Evolutionary conservation across 805 yeast genomes (phyloP).

Genomic region (Candida cerambycidarum): DNA sequence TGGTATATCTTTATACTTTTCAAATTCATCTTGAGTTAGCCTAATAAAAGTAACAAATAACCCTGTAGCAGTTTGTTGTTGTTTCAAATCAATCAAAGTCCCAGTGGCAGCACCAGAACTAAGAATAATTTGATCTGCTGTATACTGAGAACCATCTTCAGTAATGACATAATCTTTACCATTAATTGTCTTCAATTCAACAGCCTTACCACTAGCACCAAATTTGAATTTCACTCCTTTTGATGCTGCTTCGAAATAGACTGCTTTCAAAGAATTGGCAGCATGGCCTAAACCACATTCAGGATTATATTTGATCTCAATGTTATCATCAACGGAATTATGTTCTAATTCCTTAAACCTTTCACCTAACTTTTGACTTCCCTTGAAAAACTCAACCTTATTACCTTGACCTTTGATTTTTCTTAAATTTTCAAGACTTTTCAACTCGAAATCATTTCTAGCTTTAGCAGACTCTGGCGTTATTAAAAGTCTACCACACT

Average conservation of each 20-base stretch:
- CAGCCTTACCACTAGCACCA: constrained; percentile 15
- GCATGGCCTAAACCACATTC: constrained; percentile 46
- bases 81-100: constrained; percentile 24
- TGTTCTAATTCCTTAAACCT: constrained; percentile 19
- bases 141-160: constrained; percentile 24
- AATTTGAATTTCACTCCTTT: constrained; percentile 17
- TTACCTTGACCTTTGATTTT: constrained; percentile 20
- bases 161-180: constrained; percentile 19
- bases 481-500: constrained; percentile 45
- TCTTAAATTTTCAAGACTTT: constrained; percentile 34
- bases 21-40: constrained; percentile 33
- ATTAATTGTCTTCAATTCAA: constrained; percentile 7
- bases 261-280: constrained; percentile 33
- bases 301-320: constrained; percentile 30
- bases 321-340: constrained; percentile 13
- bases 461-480: constrained; percentile 28
- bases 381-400: constrained; percentile 23
- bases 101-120: constrained; percentile 41
- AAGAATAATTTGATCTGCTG: constrained; percentile 35
- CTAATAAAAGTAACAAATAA: constrained; percentile 36
- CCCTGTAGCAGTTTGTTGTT: constrained; percentile 39
- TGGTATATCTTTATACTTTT: constrained; percentile 36
- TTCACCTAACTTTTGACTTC: constrained; percentile 27
- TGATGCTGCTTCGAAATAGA: constrained; percentile 19
- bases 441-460: constrained; percentile 38